Conservation (phyloP, 305 asterid species). For the Fraxinus albicans region DNA sequence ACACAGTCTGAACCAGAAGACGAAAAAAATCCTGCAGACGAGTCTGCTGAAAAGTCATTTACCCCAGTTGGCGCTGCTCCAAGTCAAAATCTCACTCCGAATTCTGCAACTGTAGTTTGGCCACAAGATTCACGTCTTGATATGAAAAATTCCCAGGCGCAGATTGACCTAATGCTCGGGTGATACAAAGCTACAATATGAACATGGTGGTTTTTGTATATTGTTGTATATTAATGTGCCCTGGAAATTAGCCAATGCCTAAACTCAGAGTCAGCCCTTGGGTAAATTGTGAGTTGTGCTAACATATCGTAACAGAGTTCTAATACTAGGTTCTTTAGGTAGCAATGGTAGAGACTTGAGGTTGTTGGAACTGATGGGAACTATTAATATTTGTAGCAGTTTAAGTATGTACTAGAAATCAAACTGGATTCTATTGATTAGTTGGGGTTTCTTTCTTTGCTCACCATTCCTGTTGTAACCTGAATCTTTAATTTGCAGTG, state of each 20-base stretch:
- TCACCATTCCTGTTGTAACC: neutral
- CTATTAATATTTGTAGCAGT: conserved; percentile 19
- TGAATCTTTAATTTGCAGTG: neutral
- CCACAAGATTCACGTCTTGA: conserved; percentile 51
- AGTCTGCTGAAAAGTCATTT: conserved; percentile 43
- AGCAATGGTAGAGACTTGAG: conserved; percentile 16
- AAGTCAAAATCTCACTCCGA: conserved; percentile 41
- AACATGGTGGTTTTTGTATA: conserved; percentile 35
- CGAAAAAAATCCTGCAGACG: conserved; percentile 29
- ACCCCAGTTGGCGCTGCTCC: conserved; percentile 37
- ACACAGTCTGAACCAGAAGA: conserved; percentile 41
- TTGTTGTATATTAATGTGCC: neutral
- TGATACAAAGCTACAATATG: conserved; percentile 44
- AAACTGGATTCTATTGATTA: neutral
- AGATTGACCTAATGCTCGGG: conserved; percentile 82
- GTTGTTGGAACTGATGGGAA: neutral
- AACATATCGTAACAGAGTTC: conserved; percentile 20
- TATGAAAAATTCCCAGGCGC: conserved; percentile 54
- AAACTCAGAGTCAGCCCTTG: neutral
- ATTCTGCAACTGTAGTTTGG: conserved; percentile 53
- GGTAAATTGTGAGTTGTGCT: conserved; percentile 7
- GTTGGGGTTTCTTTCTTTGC: conserved; percentile 6
- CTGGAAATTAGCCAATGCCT: neutral
- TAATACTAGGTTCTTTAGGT: conserved; percentile 8
- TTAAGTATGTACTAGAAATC: neutral